Percentiles rank a stretch among this genome's conserved stretches.
Evolutionary conservation across 192 early-diverging fungal genomes (phyloP).

Genomic region (Podila epicladia): DNA sequence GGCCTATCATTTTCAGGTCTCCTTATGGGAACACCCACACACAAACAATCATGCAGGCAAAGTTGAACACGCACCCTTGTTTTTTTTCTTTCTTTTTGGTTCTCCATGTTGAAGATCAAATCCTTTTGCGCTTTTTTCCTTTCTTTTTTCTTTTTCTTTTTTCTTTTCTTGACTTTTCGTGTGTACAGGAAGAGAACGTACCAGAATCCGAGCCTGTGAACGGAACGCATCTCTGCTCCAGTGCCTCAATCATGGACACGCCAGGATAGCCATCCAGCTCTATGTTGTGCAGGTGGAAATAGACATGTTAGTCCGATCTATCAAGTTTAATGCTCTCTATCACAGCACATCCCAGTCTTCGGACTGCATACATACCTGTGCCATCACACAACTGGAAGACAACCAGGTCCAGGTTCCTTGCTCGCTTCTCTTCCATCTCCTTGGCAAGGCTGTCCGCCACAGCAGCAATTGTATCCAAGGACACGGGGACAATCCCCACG

Average conservation of each 20-base stretch:
- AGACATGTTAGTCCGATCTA: too few species aligned
- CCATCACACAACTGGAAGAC: conserved; percentile 43
- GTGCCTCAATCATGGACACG: conserved; percentile 20
- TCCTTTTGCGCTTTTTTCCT: not conserved
- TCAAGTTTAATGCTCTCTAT: not conserved
- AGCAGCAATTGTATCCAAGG: not conserved
- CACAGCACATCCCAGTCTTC: not conserved
- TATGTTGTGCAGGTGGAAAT: not conserved
- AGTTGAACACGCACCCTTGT: too few species aligned
- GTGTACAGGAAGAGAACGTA: not conserved
- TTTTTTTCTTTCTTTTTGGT: too few species aligned
- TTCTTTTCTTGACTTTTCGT: not conserved
- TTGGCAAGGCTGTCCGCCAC: conserved; percentile 17
- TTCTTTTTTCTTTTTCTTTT: not conserved
- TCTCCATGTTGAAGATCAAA: too few species aligned
- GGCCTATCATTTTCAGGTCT: not conserved
- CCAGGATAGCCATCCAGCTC: conserved; percentile 38
- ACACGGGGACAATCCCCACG: conserved; percentile 13
- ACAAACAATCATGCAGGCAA: too few species aligned
- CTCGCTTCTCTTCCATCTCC: conserved; percentile 15
- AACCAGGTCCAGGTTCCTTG: conserved; percentile 16
- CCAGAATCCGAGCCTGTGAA: conserved; percentile 29
- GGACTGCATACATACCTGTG: conserved; percentile 6
- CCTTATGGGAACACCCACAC: not conserved
- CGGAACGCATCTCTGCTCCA: conserved; percentile 15